Conservation (phyloP, 139 green algal genomes). For the Trebouxia sp. region DNA sequence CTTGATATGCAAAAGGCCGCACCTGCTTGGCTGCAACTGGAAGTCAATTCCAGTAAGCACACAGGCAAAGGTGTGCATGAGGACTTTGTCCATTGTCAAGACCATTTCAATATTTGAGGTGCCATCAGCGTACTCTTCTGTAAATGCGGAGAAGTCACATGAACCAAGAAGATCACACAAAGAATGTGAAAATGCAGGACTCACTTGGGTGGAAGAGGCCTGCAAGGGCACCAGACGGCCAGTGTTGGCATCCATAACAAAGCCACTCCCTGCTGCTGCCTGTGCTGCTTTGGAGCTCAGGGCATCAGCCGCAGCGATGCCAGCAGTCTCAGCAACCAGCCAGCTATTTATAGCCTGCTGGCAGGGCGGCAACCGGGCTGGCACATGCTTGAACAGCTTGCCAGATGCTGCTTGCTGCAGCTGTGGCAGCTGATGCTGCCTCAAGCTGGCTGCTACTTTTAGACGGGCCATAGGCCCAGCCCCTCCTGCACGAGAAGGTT, state of each 20-base stretch:
- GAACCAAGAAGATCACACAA: too few species aligned
- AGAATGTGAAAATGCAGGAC: neutral
- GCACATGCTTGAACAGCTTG: conserved; percentile 19
- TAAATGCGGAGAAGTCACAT: too few species aligned
- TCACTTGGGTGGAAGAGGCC: neutral
- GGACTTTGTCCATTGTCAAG: too few species aligned
- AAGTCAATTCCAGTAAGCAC: too few species aligned
- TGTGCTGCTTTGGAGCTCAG: neutral
- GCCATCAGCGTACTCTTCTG: too few species aligned
- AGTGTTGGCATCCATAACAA: conserved; percentile 80
- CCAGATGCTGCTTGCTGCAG: neutral
- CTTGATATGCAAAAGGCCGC: too few species aligned
- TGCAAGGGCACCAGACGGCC: conserved; percentile 53
- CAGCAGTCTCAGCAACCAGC: conserved; percentile 34
- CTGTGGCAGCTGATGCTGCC: neutral
- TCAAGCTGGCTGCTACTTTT: conserved; percentile 13
- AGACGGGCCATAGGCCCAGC: conserved; percentile 1
- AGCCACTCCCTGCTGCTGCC: conserved; percentile 21
- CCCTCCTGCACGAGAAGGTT: neutral
- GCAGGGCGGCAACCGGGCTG: conserved; percentile 37
- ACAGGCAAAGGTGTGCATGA: too few species aligned
- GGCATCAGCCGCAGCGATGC: neutral
- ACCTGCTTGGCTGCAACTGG: too few species aligned
- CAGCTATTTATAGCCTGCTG: conserved; percentile 45
- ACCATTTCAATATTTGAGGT: too few species aligned